Evolutionary conservation across 1,284 basidiomycete genomes (phyloP).

Genomic region (Sphagnurus paluster): DNA sequence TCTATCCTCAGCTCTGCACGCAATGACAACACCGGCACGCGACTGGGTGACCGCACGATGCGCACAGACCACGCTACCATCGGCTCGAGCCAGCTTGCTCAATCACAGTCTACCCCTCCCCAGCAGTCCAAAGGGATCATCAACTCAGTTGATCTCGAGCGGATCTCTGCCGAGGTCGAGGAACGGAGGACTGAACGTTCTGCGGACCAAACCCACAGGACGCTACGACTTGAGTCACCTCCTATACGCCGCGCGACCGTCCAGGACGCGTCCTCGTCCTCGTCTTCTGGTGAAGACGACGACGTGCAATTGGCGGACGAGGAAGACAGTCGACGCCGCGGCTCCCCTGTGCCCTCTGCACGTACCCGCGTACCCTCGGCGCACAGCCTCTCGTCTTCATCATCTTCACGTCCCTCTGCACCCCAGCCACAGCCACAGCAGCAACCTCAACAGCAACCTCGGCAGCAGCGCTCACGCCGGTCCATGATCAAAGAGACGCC

Average conservation of each 20-base stretch:
- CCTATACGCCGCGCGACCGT: constrained; percentile 13
- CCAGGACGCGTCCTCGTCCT: constrained; percentile 19
- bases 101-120: constrained; percentile 18
- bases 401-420: constrained; percentile 12
- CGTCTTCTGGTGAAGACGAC: constrained; percentile 19
- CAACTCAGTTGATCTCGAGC: constrained; percentile 48
- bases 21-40: constrained; percentile 13
- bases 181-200: constrained; percentile 54
- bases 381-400: not conserved
- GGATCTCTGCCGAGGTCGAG: constrained; percentile 57
- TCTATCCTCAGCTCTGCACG: constrained; percentile 32
- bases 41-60: constrained; percentile 38
- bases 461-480: constrained; percentile 6
- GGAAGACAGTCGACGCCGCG: constrained; percentile 6
- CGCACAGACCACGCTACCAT: constrained; percentile 48
- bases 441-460: not conserved
- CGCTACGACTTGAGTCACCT: constrained; percentile 1
- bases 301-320: constrained; percentile 1
- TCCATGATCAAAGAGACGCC: constrained; percentile 44
- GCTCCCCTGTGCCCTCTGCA: constrained; percentile 7
- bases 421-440: constrained; percentile 26
- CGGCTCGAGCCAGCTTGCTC: constrained; percentile 31
- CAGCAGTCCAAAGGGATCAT: constrained; percentile 35
- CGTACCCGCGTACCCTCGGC: not conserved
- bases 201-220: constrained; percentile 1